Base-by-base conservation (phyloP, 1,284 basidiomycete species). In the Papiliotrema fonsecae region DNA sequence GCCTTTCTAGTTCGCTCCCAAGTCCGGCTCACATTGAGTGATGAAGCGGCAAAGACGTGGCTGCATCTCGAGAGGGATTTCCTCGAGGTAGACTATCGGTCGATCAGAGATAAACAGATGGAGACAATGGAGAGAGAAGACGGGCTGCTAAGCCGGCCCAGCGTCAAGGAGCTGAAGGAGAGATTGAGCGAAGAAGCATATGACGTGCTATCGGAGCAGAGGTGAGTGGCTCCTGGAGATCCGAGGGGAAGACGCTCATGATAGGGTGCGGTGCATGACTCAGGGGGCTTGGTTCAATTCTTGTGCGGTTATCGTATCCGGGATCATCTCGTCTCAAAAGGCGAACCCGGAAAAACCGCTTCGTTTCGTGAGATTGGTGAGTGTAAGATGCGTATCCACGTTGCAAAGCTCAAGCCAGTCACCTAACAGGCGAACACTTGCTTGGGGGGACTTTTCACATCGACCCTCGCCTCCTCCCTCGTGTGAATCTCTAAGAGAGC, bases 101-200 rank as follows among this genome's bases (percentile, higher is more conserved):
- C 82, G 9, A 86, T 96, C 11, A 79, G 93, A 41, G 90, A 94
- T 62, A 78, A 89, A 31, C 93, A 97, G 74, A 92, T 96, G 88
- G 84, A 88, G 66, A 86, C 96, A 70, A 78, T 96, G 16, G 93
- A 94, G 63, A 78, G 85, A 47, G 90, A 96, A 65, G 91, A 97
- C 69, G 91, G 94, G 66, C 75, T 92, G 39, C 76, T 92, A 60
- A 86, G 81, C 70, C 89, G 89, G 65, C 79, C 85, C 7, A 88
- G 88, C 9, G 83, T 94, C 25, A 89, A 87, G 49, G 91, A 88
- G 67, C 75, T 97, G 47, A 82, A 89, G 34, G 85, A 85, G 25
- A 88, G 88, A 62, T 78, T 97, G 32, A 88, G 88, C 75, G 87
- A 84, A 60, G 93, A 97, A 66, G 92, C 89, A 14, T 91, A 84